phyloP scores from a whole-genome alignment of 2,329 filamentous ascomycete species.

The Sporothrix pseudoabietina region DNA sequence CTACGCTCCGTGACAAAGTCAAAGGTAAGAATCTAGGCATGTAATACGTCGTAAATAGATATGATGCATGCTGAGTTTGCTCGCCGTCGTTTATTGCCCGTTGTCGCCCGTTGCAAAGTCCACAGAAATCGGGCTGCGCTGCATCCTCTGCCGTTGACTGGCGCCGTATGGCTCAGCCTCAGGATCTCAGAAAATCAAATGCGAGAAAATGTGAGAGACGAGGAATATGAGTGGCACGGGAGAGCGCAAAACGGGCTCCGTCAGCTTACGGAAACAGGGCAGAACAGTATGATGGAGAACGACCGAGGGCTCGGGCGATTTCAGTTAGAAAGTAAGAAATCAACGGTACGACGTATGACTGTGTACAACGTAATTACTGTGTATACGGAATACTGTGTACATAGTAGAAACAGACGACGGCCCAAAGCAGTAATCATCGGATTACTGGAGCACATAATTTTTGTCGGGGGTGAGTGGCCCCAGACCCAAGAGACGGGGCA shows the following conservation, averaged over 20 bases:
- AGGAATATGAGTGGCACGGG: background rate
- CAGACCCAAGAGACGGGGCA: background rate
- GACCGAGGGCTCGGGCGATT: constrained; percentile 8
- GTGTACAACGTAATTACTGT: no score
- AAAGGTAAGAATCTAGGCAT: background rate
- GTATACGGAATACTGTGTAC: no score
- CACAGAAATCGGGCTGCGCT: constrained; percentile 16
- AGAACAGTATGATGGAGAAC: background rate
- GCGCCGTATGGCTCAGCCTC: constrained; percentile 13
- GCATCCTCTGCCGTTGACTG: background rate
- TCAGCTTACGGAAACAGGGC: constrained; percentile 2
- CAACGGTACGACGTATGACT: background rate
- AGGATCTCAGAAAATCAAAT: background rate
- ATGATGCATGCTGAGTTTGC: background rate
- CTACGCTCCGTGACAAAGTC: background rate
- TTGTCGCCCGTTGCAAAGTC: background rate
- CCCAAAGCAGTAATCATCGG: background rate
- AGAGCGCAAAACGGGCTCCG: background rate
- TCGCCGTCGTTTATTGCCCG: background rate
- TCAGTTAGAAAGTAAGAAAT: background rate
- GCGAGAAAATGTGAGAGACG: constrained; percentile 18
- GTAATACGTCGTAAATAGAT: no score
- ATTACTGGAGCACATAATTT: background rate
- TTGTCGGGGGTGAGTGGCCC: background rate
- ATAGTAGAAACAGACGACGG: background rate